Conservation (phyloP, 163 green algal species). For the Chloromonas sp. region DNA sequence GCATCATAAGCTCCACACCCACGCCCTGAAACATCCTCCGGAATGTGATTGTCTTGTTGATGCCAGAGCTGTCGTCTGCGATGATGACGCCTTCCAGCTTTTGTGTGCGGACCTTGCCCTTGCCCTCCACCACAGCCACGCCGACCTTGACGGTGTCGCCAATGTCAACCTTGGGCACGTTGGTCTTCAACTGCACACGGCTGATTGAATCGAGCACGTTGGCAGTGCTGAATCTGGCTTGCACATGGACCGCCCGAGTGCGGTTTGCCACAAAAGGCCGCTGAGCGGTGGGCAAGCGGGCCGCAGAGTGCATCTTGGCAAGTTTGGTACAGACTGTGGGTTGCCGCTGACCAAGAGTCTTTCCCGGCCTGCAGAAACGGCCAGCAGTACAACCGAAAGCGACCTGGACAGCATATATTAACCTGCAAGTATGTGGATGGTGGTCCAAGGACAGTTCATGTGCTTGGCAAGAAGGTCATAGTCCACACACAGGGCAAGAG, state of each 20-base stretch:
- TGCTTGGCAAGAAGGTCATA: no score
- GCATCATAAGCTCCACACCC: constrained; percentile 52
- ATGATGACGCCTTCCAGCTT: constrained; percentile 53
- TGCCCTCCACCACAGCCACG: constrained; percentile 44
- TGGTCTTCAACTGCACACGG: constrained; percentile 1
- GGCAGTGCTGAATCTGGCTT: not conserved
- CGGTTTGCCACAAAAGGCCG: not conserved
- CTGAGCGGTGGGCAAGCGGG: not conserved
- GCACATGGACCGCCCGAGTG: not conserved
- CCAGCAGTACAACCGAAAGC: no score
- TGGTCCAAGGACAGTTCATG: no score
- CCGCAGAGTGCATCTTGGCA: not conserved
- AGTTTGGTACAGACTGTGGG: no score
- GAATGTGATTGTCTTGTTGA: constrained; percentile 51
- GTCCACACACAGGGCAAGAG: no score
- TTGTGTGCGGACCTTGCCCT: constrained; percentile 34
- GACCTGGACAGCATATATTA: no score
- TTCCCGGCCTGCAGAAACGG: no score
- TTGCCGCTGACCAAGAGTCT: no score
- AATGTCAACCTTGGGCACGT: constrained; percentile 7
- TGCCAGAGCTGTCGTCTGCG: constrained; percentile 31
- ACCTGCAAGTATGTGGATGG: no score
- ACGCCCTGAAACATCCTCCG: constrained; percentile 52
- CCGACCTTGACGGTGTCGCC: constrained; percentile 47
- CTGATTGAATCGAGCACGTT: not conserved